Evolutionary conservation across 345 rosid species (phyloP).

Genomic region (Gossypium mustelinum): DNA sequence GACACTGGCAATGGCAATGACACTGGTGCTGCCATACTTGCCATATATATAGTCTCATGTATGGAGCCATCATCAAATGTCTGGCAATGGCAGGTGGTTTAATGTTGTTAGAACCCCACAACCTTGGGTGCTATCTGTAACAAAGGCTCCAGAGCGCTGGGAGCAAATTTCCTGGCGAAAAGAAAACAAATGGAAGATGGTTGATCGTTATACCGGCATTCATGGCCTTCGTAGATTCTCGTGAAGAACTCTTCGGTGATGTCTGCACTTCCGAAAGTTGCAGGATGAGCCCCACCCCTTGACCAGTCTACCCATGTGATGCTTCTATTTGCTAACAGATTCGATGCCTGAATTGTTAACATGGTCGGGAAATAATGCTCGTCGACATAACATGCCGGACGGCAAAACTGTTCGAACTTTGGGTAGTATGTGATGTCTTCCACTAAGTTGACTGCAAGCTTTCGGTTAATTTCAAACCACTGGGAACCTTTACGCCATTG

Average conservation of each 20-base stretch:
- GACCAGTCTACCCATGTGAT: conserved; percentile 98
- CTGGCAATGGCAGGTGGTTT: too few species aligned
- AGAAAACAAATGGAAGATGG: conserved; percentile 50
- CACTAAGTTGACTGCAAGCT: conserved; percentile 64
- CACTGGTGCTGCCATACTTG: too few species aligned
- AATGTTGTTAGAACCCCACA: conserved; percentile 32
- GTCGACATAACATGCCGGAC: conserved; percentile 83
- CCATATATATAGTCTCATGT: too few species aligned
- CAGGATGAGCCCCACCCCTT: conserved; percentile 89
- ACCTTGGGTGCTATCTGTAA: conserved; percentile 44
- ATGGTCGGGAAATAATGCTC: conserved; percentile 97
- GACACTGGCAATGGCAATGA: too few species aligned
- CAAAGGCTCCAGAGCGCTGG: conserved; percentile 68
- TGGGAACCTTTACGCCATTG: conserved; percentile 95
- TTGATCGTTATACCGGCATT: conserved; percentile 58
- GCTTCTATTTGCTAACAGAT: conserved; percentile 74
- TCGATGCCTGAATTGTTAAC: conserved; percentile 61
- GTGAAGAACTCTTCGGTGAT: conserved; percentile 63
- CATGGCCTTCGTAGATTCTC: conserved; percentile 34
- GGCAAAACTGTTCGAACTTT: conserved; percentile 66
- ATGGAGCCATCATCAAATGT: too few species aligned
- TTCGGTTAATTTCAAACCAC: conserved; percentile 82
- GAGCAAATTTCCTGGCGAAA: conserved; percentile 82
- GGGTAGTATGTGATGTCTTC: conserved; percentile 62
- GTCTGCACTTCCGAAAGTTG: conserved; percentile 73